These are phyloP conservation scores for Cicer judaicum DNA, from an alignment of 306 rosid genomes.

Conservation along the genomic window DNA sequence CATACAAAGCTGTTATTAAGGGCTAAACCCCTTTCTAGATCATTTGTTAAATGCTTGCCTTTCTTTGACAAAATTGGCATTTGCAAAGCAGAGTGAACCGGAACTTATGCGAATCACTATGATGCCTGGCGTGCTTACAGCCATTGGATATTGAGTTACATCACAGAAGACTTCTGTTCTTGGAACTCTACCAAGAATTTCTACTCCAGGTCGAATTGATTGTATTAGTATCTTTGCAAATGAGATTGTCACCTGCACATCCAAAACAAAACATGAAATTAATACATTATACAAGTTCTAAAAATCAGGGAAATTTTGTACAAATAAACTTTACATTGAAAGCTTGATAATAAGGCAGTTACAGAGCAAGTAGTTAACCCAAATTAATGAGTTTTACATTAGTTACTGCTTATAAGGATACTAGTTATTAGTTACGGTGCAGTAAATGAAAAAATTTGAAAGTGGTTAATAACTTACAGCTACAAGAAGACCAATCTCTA, in stretches of 20 bases:
- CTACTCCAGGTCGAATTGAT: conserved; percentile 73
- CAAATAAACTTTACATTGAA: too few species aligned
- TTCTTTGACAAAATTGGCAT: conserved; percentile 79
- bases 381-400: too few species aligned
- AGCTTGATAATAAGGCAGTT: too few species aligned
- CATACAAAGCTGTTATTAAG: conserved; percentile 35
- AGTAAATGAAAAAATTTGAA: background rate
- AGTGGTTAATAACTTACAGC: conserved; percentile 57
- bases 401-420: too few species aligned
- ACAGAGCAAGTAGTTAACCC: too few species aligned
- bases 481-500: conserved; percentile 72
- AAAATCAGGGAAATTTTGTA: too few species aligned
- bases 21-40: conserved; percentile 21
- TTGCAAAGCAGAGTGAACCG: conserved; percentile 78
- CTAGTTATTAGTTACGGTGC: background rate
- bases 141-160: conserved; percentile 79
- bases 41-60: conserved; percentile 57
- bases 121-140: conserved; percentile 66
- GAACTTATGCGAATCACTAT: conserved; percentile 67
- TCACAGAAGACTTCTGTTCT: conserved; percentile 72
- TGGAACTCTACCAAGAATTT: conserved; percentile 75
- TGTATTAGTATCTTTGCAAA: conserved; percentile 75
- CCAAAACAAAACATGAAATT: background rate
- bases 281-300: too few species aligned
- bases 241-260: conserved; percentile 70